phyloP scores from a whole-genome alignment of 2,329 filamentous ascomycete genomes.

The Xylaria sp. region DNA sequence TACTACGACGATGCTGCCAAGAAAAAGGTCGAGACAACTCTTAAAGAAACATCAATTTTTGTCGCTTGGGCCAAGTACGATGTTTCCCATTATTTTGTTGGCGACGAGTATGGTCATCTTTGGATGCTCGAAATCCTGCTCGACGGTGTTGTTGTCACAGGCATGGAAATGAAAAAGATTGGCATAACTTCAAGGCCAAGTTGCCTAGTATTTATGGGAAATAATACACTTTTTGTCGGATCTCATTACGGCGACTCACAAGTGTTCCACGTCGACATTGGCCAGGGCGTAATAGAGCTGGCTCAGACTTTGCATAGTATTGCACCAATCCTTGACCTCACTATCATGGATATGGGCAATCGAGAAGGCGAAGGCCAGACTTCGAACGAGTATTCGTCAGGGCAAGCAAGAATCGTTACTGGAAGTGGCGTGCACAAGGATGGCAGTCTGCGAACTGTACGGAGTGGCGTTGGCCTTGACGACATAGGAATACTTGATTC shows the following conservation, averaged over 20 bases:
- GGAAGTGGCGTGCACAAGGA: constrained; percentile 92
- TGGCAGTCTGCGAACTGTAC: constrained; percentile 87
- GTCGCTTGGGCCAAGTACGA: constrained; percentile 92
- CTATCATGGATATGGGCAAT: constrained; percentile 95
- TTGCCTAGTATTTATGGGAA: constrained; percentile 80
- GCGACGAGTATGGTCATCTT: constrained; percentile 88
- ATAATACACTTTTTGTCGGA: constrained; percentile 82
- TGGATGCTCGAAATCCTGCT: constrained; percentile 85
- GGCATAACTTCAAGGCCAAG: constrained; percentile 78
- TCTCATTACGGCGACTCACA: constrained; percentile 95
- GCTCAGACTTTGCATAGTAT: constrained; percentile 85
- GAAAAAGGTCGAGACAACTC: constrained; percentile 69
- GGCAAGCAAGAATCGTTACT: constrained; percentile 91
- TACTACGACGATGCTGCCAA: constrained; percentile 86
- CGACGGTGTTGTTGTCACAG: constrained; percentile 72
- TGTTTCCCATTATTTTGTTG: constrained; percentile 83
- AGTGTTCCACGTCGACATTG: constrained; percentile 63
- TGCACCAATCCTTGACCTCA: constrained; percentile 91
- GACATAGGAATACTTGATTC: constrained; percentile 86
- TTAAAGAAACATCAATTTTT: constrained; percentile 84
- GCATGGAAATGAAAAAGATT: constrained; percentile 76
- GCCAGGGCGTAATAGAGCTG: constrained; percentile 63
- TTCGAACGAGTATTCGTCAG: constrained; percentile 91
- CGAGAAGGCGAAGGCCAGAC: constrained; percentile 78
- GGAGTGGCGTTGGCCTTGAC: constrained; percentile 93